phyloP scores from a whole-genome alignment of 495 filamentous ascomycete species.

The Astrothelium subdiscretum region DNA sequence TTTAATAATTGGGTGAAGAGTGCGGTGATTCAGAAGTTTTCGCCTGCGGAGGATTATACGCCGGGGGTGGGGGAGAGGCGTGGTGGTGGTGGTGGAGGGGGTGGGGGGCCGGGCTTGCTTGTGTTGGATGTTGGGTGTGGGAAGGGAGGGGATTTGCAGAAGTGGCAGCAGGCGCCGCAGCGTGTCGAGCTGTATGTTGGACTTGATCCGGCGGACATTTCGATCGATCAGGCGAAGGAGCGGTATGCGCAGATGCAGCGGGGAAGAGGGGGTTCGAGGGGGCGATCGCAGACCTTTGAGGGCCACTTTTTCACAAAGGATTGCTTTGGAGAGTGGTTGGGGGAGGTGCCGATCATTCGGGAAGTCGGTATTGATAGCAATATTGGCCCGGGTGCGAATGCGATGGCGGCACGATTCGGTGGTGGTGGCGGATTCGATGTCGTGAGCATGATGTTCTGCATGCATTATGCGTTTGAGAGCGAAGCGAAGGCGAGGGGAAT shows the following conservation, averaged over 20 bases:
- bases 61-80: conserved; percentile 40
- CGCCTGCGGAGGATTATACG: conserved; percentile 60
- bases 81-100: conserved; percentile 15
- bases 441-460: conserved; percentile 97
- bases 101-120: conserved; percentile 43
- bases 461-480: conserved; percentile 96
- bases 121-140: conserved; percentile 93
- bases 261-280: conserved; percentile 34
- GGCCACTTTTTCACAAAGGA: conserved; percentile 80
- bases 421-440: conserved; percentile 78
- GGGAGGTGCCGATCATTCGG: conserved; percentile 61
- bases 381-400: conserved; percentile 45
- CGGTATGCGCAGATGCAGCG: conserved; percentile 46
- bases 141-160: conserved; percentile 88
- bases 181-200: conserved; percentile 81
- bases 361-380: conserved; percentile 73
- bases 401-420: conserved; percentile 46
- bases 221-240: conserved; percentile 77
- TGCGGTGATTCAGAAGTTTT: conserved; percentile 91
- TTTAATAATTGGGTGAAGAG: conserved; percentile 99
- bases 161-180: conserved; percentile 88
- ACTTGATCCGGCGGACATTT: conserved; percentile 82
- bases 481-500: conserved; percentile 77
- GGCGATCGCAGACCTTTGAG: conserved; percentile 53
- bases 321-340: conserved; percentile 73